Conservation (phyloP, 1,284 basidiomycete genomes). For the Tetrapyrgos nigripes region DNA sequence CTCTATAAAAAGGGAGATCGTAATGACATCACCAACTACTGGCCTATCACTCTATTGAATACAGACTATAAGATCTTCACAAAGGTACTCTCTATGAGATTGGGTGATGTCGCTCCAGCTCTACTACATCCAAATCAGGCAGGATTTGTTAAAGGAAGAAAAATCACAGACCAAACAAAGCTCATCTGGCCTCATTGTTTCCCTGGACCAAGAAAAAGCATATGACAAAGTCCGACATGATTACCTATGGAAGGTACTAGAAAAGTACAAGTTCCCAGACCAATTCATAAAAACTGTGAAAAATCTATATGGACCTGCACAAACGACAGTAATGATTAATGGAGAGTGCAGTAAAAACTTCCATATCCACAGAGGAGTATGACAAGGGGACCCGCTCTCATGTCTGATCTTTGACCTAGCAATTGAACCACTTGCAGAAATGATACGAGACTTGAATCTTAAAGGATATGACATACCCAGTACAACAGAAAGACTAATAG, state of each 20-base stretch:
- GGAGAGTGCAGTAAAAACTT: slow-evolving; percentile 16
- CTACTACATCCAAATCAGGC: slow-evolving; percentile 25
- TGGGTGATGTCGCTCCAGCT: slow-evolving; percentile 13
- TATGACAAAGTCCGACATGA: slow-evolving; percentile 25
- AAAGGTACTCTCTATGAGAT: slow-evolving; percentile 11
- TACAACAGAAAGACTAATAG: slow-evolving; percentile 9
- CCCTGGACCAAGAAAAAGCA: slow-evolving; percentile 17
- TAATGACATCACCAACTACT: slow-evolving; percentile 16
- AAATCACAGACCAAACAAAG: slow-evolving; percentile 23
- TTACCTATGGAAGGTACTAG: too few relatives aligned
- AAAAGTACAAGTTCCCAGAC: slow-evolving; percentile 17
- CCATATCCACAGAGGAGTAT: slow-evolving; percentile 22
- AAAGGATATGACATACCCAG: slow-evolving; percentile 14
- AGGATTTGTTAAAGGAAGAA: slow-evolving; percentile 25
- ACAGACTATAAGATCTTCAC: slow-evolving; percentile 23
- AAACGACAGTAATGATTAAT: slow-evolving; percentile 26
- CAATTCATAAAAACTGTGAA: slow-evolving; percentile 19
- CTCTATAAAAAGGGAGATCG: slow-evolving; percentile 32
- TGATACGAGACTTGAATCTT: slow-evolving; percentile 7
- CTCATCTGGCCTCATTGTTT: slow-evolving; percentile 23
- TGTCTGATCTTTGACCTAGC: too few relatives aligned
- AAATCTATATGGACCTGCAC: slow-evolving; percentile 25
- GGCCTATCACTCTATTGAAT: slow-evolving; percentile 22
- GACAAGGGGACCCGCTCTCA: slow-evolving; percentile 33
- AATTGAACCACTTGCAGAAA: slow-evolving; percentile 17